Evolutionary conservation across 257 asterid species (phyloP), one percentile per base, ranked within the genome.

Genomic region (Nicotiana benthamiana): DNA sequence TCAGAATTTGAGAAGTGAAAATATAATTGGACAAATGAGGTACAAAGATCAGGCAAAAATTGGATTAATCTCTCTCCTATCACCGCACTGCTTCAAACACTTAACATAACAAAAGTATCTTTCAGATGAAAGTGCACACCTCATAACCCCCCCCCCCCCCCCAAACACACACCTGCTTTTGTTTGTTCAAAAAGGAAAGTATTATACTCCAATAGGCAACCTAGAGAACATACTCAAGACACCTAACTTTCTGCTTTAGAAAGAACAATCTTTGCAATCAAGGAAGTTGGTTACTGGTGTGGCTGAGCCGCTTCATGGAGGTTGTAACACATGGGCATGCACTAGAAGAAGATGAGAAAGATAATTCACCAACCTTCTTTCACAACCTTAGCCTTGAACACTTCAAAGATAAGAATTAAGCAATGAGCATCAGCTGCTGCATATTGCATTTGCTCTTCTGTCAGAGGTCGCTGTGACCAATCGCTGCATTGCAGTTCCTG

Each of bases 401-500:
- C 89, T 32, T 88, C 81, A 84, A 96, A 91, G 82, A 96, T 90
- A 86, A 89, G 88, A 60, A 96, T 85, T 86, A 96, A 88, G 85
- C 96, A 95, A 51, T 83, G 85, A 83, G 98, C 98, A 90, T 96
- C 98, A 43, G 82, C 88, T 62, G 97, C 99, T 24, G 99, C 98
- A 84, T 96, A 96, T 57, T 4, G 79, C 90, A 90, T 92, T 87
- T 96, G 98, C 84, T 91, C 93, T 84, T 91, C 93, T 48, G 97
- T 88, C 40, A 94, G 89, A 80, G 99, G 99, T 30, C 97, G 97
- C 28, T 83, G 89, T 8, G 98, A 96, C 99, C 99, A 96, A 83
- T 96, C 99, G 83, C 99, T 94, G 86, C 99, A 96, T 84, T 96
- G 98, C 83, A 90, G 92, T 85, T 95, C 99, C 99, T 95, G 86